Evolutionary conservation across 2,329 filamentous ascomycete species (phyloP).

Genomic region (Amauroascus niger): DNA sequence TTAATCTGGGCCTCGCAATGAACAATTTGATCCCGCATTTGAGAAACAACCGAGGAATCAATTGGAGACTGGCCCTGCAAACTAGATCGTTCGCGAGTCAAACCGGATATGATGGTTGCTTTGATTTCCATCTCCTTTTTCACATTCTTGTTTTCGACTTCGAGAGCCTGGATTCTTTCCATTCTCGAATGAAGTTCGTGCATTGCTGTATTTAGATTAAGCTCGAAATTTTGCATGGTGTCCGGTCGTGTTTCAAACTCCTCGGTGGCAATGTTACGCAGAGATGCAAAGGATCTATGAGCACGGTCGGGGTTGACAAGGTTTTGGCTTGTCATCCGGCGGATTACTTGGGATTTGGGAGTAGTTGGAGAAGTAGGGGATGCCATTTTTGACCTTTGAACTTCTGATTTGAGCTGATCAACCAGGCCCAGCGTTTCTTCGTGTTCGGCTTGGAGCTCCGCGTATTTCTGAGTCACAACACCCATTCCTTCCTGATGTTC

Average conservation of each 20-base stretch:
- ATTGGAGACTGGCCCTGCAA: slow-evolving; percentile 69
- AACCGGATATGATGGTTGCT: slow-evolving; percentile 86
- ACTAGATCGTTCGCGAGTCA: slow-evolving; percentile 87
- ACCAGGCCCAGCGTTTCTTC: slow-evolving; percentile 73
- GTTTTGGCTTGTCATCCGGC: slow-evolving; percentile 86
- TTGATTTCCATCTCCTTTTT: slow-evolving; percentile 97
- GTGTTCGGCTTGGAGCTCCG: slow-evolving; percentile 73
- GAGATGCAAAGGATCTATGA: slow-evolving; percentile 78
- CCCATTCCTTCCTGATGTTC: slow-evolving; percentile 70
- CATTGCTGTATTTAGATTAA: slow-evolving; percentile 85
- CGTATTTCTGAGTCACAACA: slow-evolving; percentile 66
- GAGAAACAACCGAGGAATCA: slow-evolving; percentile 83
- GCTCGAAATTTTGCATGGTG: slow-evolving; percentile 81
- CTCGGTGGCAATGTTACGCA: slow-evolving; percentile 79
- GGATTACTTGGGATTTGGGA: slow-evolving; percentile 61
- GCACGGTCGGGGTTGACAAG: slow-evolving; percentile 72
- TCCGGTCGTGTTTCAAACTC: slow-evolving; percentile 76
- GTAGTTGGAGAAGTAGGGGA: slow-evolving; percentile 50
- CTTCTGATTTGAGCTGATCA: slow-evolving; percentile 79
- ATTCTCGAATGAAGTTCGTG: slow-evolving; percentile 79
- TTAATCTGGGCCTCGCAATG: slow-evolving; percentile 74
- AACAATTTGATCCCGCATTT: slow-evolving; percentile 77
- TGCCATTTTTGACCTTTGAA: slow-evolving; percentile 62
- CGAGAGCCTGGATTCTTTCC: slow-evolving; percentile 81
- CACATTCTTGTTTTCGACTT: slow-evolving; percentile 68